Evolutionary conservation across 495 filamentous ascomycete genomes (phyloP).

Genomic region (Xylaria castorea): DNA sequence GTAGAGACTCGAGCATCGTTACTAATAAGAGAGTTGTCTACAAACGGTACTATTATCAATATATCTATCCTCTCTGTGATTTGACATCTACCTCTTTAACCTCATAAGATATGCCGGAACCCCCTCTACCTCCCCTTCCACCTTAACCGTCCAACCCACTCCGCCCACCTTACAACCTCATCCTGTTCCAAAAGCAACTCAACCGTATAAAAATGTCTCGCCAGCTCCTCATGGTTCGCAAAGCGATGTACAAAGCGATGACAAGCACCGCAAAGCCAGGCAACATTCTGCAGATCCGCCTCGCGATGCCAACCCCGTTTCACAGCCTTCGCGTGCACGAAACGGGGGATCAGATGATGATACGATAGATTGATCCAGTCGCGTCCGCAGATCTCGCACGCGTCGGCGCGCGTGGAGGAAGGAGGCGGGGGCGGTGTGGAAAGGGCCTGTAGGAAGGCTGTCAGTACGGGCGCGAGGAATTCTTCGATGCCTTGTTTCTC

Average conservation of each 20-base stretch:
- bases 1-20: background rate
- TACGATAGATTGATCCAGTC: conserved; percentile 80
- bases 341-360: conserved; percentile 82
- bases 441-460: conserved; percentile 61
- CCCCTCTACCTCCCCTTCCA: conserved; percentile 62
- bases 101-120: background rate
- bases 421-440: conserved; percentile 67
- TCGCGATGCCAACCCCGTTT: conserved; percentile 83
- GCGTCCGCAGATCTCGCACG: conserved; percentile 84
- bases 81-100: background rate
- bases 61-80: background rate
- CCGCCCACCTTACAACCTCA: conserved; percentile 73
- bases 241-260: conserved; percentile 85
- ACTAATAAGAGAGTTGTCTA: background rate
- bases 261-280: conserved; percentile 89
- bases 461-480: conserved; percentile 68
- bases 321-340: conserved; percentile 77
- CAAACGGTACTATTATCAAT: background rate
- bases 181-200: conserved; percentile 72
- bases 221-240: conserved; percentile 80
- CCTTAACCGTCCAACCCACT: conserved; percentile 68
- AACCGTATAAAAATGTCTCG: conserved; percentile 74
- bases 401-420: conserved; percentile 57
- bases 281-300: conserved; percentile 78
- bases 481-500: conserved; percentile 45